Evolutionary conservation across 1,284 basidiomycete species (phyloP), one percentile per base, ranked within the genome.

Genomic region (Apiotrichum porosum): DNA sequence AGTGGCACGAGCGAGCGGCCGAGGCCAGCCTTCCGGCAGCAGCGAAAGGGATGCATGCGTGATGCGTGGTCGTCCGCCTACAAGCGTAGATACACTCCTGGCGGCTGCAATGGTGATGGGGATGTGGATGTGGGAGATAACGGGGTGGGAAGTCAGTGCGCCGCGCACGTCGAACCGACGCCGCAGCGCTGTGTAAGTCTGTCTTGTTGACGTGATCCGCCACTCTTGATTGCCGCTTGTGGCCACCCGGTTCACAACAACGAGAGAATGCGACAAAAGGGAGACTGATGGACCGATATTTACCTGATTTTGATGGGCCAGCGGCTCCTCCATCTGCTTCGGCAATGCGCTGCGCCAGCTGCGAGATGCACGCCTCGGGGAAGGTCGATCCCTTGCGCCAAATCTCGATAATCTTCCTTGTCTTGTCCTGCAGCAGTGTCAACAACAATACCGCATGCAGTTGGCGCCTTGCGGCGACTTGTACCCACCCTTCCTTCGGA

Each of bases 371-470:
- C 14, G 78, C 67, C 58, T 82, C 67, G 50, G 88, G 83, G 75
- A 95, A 95, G 39, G 91, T 92, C 72, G 78, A 81, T 54, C 82
- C 81, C 73, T 90, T 92, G 65, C 79, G 80, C 91, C 91, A 95
- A 63, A 95, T 94, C 74, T 94, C 92, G 74, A 91, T 80, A 65
- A 95, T 83, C 76, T 94, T 95, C 78, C 85, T 85, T 42, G 86
- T 81, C 76, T 95, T 95, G 77, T 94, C 92, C 91, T 95, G 78
- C 71, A 63, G 65, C 15, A n/a, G 14, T 35, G 48, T 51, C 40
- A 56, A 47, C 32, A 26, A 15, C 28, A 35, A 34, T 31, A 8
- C 15, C n/a, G n/a, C n/a, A n/a, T 35, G 13, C 34, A 17, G 14
- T 9, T n/a, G 18, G 22, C 8, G 19, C 15, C 24, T 24, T 22